These are phyloP conservation scores for Stephania cephalantha DNA, from an alignment of 164 flowering plant species.

Conservation along the genomic window DNA sequence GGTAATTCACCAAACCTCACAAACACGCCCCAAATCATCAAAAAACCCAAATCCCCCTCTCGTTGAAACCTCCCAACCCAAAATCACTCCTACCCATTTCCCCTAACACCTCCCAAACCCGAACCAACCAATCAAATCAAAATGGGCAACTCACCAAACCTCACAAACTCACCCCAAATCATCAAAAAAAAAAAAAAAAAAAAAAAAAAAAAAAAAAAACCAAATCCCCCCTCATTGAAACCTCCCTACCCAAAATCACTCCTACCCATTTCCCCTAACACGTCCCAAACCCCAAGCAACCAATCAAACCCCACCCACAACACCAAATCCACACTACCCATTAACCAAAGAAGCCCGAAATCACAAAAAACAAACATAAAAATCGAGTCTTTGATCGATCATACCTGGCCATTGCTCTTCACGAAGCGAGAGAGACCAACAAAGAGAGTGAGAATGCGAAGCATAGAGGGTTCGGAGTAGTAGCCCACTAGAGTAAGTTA, in stretches of 20 bases:
- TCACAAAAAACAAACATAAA: background rate
- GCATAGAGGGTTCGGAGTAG: background rate
- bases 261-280: background rate
- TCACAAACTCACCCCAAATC: too few species aligned
- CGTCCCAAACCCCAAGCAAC: background rate
- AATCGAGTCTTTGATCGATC: background rate
- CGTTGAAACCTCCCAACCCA: background rate
- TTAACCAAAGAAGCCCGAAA: background rate
- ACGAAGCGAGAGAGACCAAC: background rate
- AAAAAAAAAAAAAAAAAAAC: too few species aligned
- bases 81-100: background rate
- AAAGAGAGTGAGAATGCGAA: background rate
- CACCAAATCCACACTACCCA: background rate
- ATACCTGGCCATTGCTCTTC: conserved; percentile 13
- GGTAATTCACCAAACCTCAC: too few species aligned
- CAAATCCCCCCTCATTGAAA: background rate
- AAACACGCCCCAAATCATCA: too few species aligned
- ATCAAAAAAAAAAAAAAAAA: too few species aligned
- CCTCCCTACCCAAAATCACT: background rate
- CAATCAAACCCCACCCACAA: too few species aligned
- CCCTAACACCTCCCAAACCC: background rate
- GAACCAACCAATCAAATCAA: too few species aligned
- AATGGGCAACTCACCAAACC: too few species aligned
- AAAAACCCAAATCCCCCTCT: background rate
- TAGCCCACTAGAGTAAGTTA: conserved; percentile 1